Evolutionary conservation across 495 filamentous ascomycete genomes (phyloP), one percentile per base, ranked within the genome.

Genomic region (Penicillium alfredii): DNA sequence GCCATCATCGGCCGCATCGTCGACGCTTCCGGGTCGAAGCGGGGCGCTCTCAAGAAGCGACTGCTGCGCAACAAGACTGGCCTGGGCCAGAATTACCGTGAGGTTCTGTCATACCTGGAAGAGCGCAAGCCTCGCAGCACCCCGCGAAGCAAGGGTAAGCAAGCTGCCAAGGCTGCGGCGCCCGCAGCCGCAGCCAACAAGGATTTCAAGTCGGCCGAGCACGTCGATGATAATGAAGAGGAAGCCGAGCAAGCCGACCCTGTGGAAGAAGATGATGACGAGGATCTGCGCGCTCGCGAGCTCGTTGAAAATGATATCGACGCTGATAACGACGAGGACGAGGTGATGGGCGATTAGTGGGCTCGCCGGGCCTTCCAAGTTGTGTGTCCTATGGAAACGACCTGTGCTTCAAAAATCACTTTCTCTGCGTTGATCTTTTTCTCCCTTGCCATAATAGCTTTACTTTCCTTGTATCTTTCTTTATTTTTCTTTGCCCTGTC

Each of bases 81-180:
- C 42, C 63, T 94, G 6, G 87, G 88, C 1, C 58, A 64, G 4
- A 90, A 88, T 49, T 84, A 86, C 58, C 78, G 75, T 45, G 85
- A 87, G 45, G 78, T 93, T 5, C 60, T 94, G 9, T 76, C 71
- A 10, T 84, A 78, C 49, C 54, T 97, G 1, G 85, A 86, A 44
- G 76, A 80, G 44, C 63, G 61, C 19, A 74, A 73, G 47, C 58
- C 61, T 42, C 42, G 70, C 60, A 49, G 50, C 38, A 38, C 49
- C 19, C 45, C 52, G 8, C 45, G 38, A 20, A 60, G 59, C 6
- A 78, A 74, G 41, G 65, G 65, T 6, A 74, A 76, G 39, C 73
- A 71, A 38, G 40, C 63, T n/a, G 59, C 41, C 5, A 49, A 45
- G 27, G 9, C 64, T 24, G 47, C 56, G 10, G 56, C 49, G 20